These are phyloP conservation scores for Zoysia matrella DNA, from an alignment of 202 grass and related monocot genomes.

Conservation along the genomic window DNA sequence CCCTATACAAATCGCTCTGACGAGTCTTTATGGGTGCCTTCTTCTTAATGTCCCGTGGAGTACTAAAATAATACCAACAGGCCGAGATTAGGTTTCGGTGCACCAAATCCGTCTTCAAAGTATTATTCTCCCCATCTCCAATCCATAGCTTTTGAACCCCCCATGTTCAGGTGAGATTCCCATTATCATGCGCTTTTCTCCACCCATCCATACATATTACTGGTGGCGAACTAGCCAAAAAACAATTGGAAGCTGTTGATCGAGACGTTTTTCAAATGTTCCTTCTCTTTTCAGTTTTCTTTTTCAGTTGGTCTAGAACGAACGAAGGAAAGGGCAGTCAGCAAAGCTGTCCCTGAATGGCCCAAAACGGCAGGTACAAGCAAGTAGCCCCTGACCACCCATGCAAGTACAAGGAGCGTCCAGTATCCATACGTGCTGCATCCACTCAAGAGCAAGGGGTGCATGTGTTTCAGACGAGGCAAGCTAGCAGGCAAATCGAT, in stretches of 20 bases:
- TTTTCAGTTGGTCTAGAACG: no score
- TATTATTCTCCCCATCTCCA: background rate
- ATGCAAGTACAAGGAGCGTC: background rate
- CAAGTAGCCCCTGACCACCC: background rate
- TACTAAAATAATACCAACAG: no score
- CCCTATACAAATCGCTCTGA: background rate
- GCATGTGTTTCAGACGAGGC: no score
- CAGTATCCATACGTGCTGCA: background rate
- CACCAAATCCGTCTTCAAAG: constrained; percentile 8
- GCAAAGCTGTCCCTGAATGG: constrained; percentile 2
- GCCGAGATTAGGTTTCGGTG: background rate
- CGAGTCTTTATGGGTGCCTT: background rate
- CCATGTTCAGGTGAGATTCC: constrained; percentile 34
- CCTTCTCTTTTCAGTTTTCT: background rate
- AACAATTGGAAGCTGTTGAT: background rate
- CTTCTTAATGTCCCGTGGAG: no score
- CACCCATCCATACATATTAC: no score
- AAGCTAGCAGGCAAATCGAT: background rate
- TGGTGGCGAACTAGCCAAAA: background rate
- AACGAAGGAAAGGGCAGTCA: no score
- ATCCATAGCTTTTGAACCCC: background rate
- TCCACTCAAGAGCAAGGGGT: background rate
- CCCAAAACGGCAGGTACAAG: background rate
- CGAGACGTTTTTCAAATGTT: background rate
- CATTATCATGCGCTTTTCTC: background rate